Conservation (phyloP, 805 yeast species). For the Ogataea parapolymorpha region DNA sequence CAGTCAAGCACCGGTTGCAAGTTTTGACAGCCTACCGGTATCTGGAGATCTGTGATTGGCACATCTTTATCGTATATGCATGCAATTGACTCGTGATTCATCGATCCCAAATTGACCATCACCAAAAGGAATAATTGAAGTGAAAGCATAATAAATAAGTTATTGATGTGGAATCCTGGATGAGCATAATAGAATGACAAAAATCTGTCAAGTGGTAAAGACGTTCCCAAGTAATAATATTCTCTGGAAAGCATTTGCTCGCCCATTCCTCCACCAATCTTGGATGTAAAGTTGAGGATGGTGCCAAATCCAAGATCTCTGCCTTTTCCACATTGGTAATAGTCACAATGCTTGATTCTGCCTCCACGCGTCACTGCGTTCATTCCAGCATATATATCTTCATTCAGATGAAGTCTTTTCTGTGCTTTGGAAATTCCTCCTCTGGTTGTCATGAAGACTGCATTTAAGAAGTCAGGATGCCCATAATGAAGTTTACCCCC, state of each 20-base stretch:
- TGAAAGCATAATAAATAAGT: slow-evolving; percentile 80
- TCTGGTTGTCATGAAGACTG: slow-evolving; percentile 87
- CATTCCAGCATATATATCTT: slow-evolving; percentile 96
- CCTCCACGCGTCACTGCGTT: slow-evolving; percentile 88
- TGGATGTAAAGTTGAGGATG: slow-evolving; percentile 87
- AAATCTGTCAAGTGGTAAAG: slow-evolving; percentile 83
- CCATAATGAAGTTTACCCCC: slow-evolving; percentile 96
- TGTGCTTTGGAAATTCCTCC: slow-evolving; percentile 97
- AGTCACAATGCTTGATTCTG: slow-evolving; percentile 91
- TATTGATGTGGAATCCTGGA: slow-evolving; percentile 93
- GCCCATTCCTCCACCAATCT: slow-evolving; percentile 98
- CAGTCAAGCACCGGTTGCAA: slow-evolving; percentile 83
- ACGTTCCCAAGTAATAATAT: slow-evolving; percentile 86
- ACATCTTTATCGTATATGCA: slow-evolving; percentile 64
- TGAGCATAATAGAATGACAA: slow-evolving; percentile 94
- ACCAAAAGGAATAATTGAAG: slow-evolving; percentile 84
- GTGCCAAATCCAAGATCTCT: slow-evolving; percentile 93
- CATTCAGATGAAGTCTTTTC: slow-evolving; percentile 87
- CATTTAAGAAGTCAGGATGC: slow-evolving; percentile 93
- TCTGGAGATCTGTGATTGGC: slow-evolving; percentile 70
- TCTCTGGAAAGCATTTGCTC: slow-evolving; percentile 92
- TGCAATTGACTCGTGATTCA: slow-evolving; percentile 65
- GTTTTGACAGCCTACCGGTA: slow-evolving; percentile 84
- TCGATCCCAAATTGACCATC: slow-evolving; percentile 73
- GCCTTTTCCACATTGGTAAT: slow-evolving; percentile 95